A percentile compares a stretch with the other conserved stretches of the same genome.
phyloP scores from a whole-genome alignment of 208 protist genomes.

The Leptomonas pyrrhocoris region DNA sequence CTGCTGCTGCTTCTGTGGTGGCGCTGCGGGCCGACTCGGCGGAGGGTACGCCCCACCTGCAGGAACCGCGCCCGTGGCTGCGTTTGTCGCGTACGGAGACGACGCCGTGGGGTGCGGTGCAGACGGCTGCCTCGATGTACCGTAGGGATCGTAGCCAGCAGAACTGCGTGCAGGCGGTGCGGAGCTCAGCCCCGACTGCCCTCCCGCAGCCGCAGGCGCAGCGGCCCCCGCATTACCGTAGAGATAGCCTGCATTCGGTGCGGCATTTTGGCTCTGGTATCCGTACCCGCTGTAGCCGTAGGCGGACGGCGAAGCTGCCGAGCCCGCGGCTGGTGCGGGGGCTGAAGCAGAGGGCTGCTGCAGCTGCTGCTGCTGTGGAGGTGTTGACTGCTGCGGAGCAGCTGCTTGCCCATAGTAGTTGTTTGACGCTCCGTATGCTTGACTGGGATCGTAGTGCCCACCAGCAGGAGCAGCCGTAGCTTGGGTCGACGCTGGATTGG shows the following conservation, averaged over 20 bases:
- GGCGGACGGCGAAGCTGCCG: conserved; percentile 22
- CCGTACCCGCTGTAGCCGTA: conserved; percentile 34
- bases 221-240: conserved; percentile 4
- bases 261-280: conserved; percentile 11
- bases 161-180: conserved; percentile 2
- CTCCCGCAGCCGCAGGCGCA: not conserved
- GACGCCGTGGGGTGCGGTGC: conserved; percentile 5
- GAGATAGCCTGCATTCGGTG: conserved; percentile 15
- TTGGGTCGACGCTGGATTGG: not conserved
- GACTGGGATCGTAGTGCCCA: conserved; percentile 16
- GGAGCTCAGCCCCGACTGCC: conserved; percentile 1
- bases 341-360: not conserved
- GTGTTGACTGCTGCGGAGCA: conserved; percentile 3
- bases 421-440: conserved; percentile 10
- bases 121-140: not conserved
- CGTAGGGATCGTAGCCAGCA: conserved; percentile 15
- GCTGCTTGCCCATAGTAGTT: conserved; percentile 15
- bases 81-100: not conserved
- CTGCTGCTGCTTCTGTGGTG: conserved; percentile 15
- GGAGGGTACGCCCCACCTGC: conserved; percentile 9
- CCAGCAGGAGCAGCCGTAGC: not conserved
- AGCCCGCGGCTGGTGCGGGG: not conserved
- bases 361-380: conserved; percentile 8
- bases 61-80: not conserved
- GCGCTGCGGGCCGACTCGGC: conserved; percentile 1